Base-by-base conservation (phyloP, 1,284 basidiomycete species). In the Trametes hirsuta region DNA sequence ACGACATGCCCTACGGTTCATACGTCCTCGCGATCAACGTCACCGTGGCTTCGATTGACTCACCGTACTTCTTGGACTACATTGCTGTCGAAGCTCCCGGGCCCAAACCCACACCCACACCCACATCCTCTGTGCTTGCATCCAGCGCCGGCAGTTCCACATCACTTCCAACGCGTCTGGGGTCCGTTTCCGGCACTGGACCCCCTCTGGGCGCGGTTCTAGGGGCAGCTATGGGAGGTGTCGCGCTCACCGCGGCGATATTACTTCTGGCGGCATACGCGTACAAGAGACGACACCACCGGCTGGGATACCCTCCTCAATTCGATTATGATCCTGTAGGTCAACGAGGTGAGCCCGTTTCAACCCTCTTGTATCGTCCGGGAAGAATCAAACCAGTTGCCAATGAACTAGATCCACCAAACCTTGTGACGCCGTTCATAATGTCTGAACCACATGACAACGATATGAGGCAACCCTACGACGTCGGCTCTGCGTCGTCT, bases 1-100 rank as follows among this genome's bases (percentile, higher is more conserved):
- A 51, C 24, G 47, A 36, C 1, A 47, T 62, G 39, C 47, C 60
- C 6, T 47, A 37, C 39, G 55, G 40, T 18, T 47, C 47, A 15
- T 54, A 62, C 41, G 47, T 36, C 9, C 51, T 62, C n/a, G 44
- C 39, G 11, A 51, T 62, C 47, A 62, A 62, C 40, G 42, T 62
- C 30, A 62, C 60, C 2, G 15, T 12, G 21, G 48, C 60, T 6
- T 54, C 40, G n/a, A 15, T 25, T 1, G 24, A 39, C 37, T 44
- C 42, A 5, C 60, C 60, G 3, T 62, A 53, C 44, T 58, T 54
- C 22, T 30, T 62, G 40, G 60, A 62, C 55, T 62, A 62, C 24
- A 45, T 62, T 37, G 44, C 55, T 18, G 41, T 61, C 2, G 50
- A 56, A 11, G 54, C 40, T 4, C 59, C 59, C 4, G 49, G 48